phyloP scores from a whole-genome alignment of 208 protist genomes.

The Wallacemonas sp. region DNA sequence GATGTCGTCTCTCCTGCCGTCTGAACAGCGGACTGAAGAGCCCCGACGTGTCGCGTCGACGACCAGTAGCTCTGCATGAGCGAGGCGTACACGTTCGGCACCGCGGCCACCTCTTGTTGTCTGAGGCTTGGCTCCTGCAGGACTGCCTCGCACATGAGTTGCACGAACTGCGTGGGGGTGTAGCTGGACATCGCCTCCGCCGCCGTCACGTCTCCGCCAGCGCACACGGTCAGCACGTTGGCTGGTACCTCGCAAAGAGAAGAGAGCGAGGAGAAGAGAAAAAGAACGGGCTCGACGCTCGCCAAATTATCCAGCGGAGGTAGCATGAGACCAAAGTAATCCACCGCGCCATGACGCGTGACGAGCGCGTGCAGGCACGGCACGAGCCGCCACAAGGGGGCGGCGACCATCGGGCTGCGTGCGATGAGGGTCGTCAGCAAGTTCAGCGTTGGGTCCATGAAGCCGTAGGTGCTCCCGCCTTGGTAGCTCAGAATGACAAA shows the following conservation, averaged over 20 bases:
- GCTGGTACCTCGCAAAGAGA: conserved; percentile 32
- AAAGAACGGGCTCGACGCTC: conserved; percentile 65
- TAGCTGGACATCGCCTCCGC: conserved; percentile 25
- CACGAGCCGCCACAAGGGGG: conserved; percentile 64
- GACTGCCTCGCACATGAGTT: conserved; percentile 62
- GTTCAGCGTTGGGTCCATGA: conserved; percentile 83
- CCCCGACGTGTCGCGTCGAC: conserved; percentile 15
- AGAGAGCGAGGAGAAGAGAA: conserved; percentile 49
- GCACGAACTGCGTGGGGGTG: conserved; percentile 75
- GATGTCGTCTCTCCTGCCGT: not conserved
- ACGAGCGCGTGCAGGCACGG: conserved; percentile 68
- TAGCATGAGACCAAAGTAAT: conserved; percentile 90
- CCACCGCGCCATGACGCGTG: conserved; percentile 57
- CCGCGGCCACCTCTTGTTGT: conserved; percentile 55
- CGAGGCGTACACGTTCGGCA: conserved; percentile 69
- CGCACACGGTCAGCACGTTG: conserved; percentile 4
- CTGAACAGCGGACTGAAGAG: not conserved
- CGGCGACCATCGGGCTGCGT: conserved; percentile 64
- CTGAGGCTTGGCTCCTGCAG: conserved; percentile 35
- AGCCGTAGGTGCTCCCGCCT: conserved; percentile 71
- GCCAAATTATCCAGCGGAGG: conserved; percentile 91
- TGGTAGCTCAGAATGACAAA: conserved; percentile 66
- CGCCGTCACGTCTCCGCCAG: conserved; percentile 21
- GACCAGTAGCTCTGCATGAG: conserved; percentile 72
- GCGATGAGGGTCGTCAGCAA: conserved; percentile 86